These are phyloP conservation scores for Phytomonas francai DNA, from an alignment of 208 protist species.

Conservation along the genomic window DNA sequence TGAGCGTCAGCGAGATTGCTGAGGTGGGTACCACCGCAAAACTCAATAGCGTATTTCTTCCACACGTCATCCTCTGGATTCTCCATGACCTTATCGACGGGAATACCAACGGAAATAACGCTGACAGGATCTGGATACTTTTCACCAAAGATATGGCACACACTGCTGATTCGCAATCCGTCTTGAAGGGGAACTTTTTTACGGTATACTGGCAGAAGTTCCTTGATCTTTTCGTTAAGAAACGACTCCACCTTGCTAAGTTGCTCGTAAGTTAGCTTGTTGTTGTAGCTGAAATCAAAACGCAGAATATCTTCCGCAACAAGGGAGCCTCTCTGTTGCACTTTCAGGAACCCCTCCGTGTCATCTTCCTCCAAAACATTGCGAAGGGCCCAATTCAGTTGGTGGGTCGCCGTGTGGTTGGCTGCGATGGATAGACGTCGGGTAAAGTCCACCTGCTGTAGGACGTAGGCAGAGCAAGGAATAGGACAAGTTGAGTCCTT, in stretches of 20 bases:
- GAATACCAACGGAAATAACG: conserved; percentile 94
- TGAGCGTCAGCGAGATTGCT: conserved; percentile 76
- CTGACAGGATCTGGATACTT: conserved; percentile 98
- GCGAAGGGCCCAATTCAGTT: conserved; percentile 96
- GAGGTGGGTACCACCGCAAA: conserved; percentile 97
- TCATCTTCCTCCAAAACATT: conserved; percentile 83
- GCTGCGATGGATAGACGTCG: conserved; percentile 67
- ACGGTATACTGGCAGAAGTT: conserved; percentile 76
- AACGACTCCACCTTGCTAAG: conserved; percentile 79
- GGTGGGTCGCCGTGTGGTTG: conserved; percentile 98
- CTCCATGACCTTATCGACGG: conserved; percentile 85
- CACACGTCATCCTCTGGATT: conserved; percentile 85
- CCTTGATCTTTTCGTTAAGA: conserved; percentile 84
- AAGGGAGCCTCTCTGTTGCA: conserved; percentile 94
- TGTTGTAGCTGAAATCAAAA: conserved; percentile 96
- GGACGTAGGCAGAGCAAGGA: conserved; percentile 50
- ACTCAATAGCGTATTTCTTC: conserved; percentile 93
- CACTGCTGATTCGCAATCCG: conserved; percentile 66
- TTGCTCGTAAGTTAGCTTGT: conserved; percentile 75
- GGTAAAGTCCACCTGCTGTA: conserved; percentile 88
- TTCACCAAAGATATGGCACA: conserved; percentile 96
- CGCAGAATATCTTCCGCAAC: conserved; percentile 90
- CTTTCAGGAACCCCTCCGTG: conserved; percentile 72
- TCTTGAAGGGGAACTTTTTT: conserved; percentile 79
- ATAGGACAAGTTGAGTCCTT: conserved; percentile 50